Percentiles rank a stretch among this genome's conserved stretches.
Evolutionary conservation across 495 filamentous ascomycete genomes (phyloP).

Genomic region (Lindgomyces ingoldianus): DNA sequence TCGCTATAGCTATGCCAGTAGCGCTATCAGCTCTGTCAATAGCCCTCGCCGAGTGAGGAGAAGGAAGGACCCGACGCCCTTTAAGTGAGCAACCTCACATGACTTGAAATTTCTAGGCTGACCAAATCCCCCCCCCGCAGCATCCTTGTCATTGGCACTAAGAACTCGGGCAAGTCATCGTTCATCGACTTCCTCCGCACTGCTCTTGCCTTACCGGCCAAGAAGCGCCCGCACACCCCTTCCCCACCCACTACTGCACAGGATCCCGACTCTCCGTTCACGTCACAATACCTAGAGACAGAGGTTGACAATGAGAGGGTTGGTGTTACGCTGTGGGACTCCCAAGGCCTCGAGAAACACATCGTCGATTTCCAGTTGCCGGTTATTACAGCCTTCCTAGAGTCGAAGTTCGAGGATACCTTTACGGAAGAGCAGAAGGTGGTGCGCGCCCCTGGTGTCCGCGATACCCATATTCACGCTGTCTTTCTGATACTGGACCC

Average conservation of each 20-base stretch:
- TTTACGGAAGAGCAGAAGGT: conserved; percentile 98
- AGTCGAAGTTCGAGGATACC: conserved; percentile 98
- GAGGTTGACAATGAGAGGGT: conserved; percentile 92
- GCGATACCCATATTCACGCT: conserved; percentile 96
- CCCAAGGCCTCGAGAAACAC: conserved; percentile 87
- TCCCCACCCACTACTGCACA: conserved; percentile 46
- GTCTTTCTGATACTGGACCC: conserved; percentile 93
- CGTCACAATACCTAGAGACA: conserved; percentile 86
- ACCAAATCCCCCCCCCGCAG: conserved; percentile 49
- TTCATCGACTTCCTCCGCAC: conserved; percentile 94
- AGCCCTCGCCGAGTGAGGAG: conserved; percentile 88
- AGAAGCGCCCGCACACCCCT: conserved; percentile 58
- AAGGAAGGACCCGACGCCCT: conserved; percentile 94
- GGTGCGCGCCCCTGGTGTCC: conserved; percentile 83
- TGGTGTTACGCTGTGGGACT: conserved; percentile 94
- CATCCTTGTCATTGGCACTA: conserved; percentile 84
- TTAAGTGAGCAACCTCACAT: conserved; percentile 72
- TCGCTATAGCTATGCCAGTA: conserved; percentile 95
- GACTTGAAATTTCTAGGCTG: conserved; percentile 9
- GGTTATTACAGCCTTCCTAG: conserved; percentile 86
- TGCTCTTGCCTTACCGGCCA: conserved; percentile 74
- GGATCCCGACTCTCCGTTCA: conserved; percentile 58
- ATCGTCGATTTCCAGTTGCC: conserved; percentile 91
- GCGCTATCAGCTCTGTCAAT: conserved; percentile 87
- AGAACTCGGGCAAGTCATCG: conserved; percentile 89